Conservation (phyloP, 2,329 filamentous ascomycete genomes). For the Penicillium concentricum region DNA sequence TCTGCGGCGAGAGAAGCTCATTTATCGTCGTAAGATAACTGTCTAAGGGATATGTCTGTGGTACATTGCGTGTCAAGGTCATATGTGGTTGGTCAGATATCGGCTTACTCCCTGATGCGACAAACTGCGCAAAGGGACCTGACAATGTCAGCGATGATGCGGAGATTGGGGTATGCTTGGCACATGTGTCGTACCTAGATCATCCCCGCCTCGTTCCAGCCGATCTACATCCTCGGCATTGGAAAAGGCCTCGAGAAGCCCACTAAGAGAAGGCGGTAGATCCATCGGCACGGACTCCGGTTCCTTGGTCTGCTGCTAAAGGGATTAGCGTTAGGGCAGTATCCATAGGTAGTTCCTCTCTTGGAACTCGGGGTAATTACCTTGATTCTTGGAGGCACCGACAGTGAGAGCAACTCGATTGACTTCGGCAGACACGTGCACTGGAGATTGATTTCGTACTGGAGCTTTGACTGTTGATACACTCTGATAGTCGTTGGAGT, state of each 20-base stretch:
- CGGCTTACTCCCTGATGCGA: neutral
- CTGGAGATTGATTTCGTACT: neutral
- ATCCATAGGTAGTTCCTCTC: neutral
- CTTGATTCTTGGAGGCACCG: neutral
- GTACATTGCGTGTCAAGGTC: constrained; percentile 1
- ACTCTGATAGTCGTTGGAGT: neutral
- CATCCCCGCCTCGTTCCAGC: neutral
- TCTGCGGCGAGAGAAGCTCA: constrained; percentile 3
- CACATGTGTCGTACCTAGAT: neutral
- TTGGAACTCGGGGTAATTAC: neutral
- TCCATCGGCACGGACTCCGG: constrained; percentile 3
- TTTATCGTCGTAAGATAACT: constrained; percentile 3
- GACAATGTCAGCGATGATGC: neutral
- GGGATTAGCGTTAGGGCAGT: neutral
- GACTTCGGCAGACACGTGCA: neutral
- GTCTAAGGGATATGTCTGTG: constrained; percentile 9
- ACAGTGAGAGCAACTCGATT: neutral
- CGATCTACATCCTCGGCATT: constrained; percentile 11
- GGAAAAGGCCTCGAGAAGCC: constrained; percentile 4
- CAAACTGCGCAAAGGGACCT: neutral
- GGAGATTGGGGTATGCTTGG: neutral
- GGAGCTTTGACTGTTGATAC: neutral
- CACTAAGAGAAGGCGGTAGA: neutral
- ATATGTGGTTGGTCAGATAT: constrained; percentile 4
- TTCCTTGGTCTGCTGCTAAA: neutral